Evolutionary conservation across 495 filamentous ascomycete genomes (phyloP).

Genomic region (Hypoxylon lenormandii): DNA sequence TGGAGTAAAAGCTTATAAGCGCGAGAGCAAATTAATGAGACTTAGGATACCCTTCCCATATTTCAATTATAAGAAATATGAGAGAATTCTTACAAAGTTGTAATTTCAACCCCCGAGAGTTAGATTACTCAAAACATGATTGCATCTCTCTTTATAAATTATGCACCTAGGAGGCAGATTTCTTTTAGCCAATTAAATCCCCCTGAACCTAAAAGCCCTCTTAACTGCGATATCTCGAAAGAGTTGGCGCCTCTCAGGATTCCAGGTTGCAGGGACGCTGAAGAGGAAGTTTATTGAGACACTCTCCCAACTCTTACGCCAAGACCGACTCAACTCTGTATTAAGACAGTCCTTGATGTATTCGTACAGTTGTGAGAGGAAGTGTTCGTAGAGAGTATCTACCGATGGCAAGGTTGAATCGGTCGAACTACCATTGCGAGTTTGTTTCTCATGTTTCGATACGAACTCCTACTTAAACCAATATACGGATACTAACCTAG

Average conservation of each 20-base stretch:
- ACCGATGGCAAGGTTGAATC: neutral
- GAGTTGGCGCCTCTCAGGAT: neutral
- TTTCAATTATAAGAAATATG: neutral
- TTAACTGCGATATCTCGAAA: neutral
- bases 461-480: neutral
- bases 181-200: no score
- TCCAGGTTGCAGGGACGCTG: constrained; percentile 1
- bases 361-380: neutral
- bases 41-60: constrained; percentile 46
- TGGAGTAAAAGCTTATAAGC: constrained; percentile 14
- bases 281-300: neutral
- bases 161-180: no score
- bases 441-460: neutral
- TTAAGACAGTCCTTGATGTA: neutral
- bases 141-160: no score
- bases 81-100: neutral
- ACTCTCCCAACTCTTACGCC: neutral
- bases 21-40: constrained; percentile 23
- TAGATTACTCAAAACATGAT: no score
- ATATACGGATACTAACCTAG: neutral
- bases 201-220: no score
- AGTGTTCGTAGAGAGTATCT: neutral
- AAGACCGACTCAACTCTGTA: neutral
- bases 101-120: no score
- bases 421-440: neutral